Evolutionary conservation across 768 basidiomycete genomes (phyloP).

Genomic region (Auricularia cornea): DNA sequence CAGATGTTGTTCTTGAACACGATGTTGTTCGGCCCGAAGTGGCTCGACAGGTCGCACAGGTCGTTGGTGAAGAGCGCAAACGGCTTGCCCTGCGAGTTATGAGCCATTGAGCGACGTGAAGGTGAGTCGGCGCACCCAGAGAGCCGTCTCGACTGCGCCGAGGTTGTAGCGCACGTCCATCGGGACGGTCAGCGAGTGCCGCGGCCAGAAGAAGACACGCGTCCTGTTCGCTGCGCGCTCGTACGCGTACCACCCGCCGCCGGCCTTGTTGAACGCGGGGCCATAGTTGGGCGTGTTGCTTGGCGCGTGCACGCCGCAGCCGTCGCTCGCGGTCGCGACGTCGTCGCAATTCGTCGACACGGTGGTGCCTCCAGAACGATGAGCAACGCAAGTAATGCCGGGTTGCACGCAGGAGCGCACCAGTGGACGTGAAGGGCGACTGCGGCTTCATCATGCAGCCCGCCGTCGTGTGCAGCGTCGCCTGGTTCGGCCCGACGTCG

Average conservation of each 20-base stretch:
- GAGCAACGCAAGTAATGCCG: background rate
- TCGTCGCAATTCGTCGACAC: slow-evolving; percentile 41
- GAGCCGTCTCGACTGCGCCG: slow-evolving; percentile 40
- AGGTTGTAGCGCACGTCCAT: slow-evolving; percentile 18
- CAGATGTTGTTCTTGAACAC: slow-evolving; percentile 66
- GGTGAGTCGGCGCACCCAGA: slow-evolving; percentile 36
- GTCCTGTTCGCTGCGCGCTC: slow-evolving; percentile 50
- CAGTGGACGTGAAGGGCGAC: background rate
- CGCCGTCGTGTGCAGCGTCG: slow-evolving; percentile 48
- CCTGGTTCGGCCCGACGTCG: slow-evolving; percentile 40
- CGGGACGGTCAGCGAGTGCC: slow-evolving; percentile 22
- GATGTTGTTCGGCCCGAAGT: slow-evolving; percentile 53
- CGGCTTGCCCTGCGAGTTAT: slow-evolving; percentile 43
- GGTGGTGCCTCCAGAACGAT: slow-evolving; percentile 22
- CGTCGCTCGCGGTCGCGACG: slow-evolving; percentile 40
- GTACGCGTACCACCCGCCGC: slow-evolving; percentile 50
- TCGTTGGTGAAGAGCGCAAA: slow-evolving; percentile 50
- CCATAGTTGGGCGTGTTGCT: slow-evolving; percentile 43
- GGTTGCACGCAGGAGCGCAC: background rate
- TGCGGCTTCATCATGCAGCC: background rate
- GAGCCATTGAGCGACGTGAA: too few species aligned
- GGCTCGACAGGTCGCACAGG: slow-evolving; percentile 45
- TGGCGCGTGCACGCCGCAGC: slow-evolving; percentile 42
- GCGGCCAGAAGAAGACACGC: slow-evolving; percentile 67
- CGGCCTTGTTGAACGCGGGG: slow-evolving; percentile 46